phyloP scores from a whole-genome alignment of 805 yeast species.

The Starmerella scarabaei region DNA sequence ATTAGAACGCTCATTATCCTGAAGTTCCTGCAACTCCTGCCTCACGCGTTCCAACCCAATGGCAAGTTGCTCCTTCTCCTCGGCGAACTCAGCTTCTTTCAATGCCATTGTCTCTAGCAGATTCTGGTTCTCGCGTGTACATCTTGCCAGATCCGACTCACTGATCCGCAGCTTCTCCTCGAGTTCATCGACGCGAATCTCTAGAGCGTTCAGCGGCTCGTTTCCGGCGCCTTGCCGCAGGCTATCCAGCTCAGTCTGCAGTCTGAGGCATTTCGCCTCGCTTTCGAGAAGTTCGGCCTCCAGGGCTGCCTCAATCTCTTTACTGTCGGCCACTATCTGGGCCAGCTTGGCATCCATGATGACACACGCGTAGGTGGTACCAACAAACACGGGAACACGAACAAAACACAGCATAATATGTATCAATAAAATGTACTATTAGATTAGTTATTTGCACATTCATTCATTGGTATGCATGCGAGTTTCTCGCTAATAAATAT shows the following conservation, averaged over 20 bases:
- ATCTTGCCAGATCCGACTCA: conserved; percentile 3
- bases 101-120: neutral
- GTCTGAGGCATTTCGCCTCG: conserved; percentile 22
- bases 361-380: neutral
- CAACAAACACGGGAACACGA: no score
- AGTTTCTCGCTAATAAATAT: no score
- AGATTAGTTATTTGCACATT: no score
- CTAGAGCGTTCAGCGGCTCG: conserved; percentile 29
- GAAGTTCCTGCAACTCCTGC: neutral
- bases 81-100: neutral
- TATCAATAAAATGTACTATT: no score
- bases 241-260: conserved; percentile 19
- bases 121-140: neutral
- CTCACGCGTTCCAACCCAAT: neutral
- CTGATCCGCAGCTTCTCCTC: conserved; percentile 31
- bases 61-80: neutral
- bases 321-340: conserved; percentile 34
- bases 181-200: conserved; percentile 33
- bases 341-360: conserved; percentile 27
- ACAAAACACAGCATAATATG: no score
- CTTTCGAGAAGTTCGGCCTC: conserved; percentile 33
- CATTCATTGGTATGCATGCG: no score
- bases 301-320: conserved; percentile 35
- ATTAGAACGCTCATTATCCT: neutral
- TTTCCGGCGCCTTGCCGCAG: neutral